phyloP scores from a whole-genome alignment of 805 yeast genomes.

The Diddensiella transvaalensis region DNA sequence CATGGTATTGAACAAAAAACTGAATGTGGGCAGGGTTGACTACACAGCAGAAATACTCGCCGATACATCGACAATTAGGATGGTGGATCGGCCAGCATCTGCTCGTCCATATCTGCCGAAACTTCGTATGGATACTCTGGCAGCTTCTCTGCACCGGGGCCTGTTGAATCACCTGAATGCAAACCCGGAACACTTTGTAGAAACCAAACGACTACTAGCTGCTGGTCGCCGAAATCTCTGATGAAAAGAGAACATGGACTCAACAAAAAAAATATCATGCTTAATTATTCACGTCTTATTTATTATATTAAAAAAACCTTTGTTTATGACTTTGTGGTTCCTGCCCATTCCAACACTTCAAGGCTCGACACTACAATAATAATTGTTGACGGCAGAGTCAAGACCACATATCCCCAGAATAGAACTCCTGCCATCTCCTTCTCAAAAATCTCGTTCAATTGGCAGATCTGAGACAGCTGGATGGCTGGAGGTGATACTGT shows the following conservation, averaged over 20 bases:
- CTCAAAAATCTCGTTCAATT: conserved; percentile 56
- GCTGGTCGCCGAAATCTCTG: too few species aligned
- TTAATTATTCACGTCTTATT: too few species aligned
- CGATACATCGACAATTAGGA: background rate
- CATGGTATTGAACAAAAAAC: background rate
- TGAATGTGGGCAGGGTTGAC: background rate
- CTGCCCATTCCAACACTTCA: conserved; percentile 54
- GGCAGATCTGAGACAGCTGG: conserved; percentile 63
- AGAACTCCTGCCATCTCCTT: conserved; percentile 62
- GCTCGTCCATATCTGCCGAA: background rate
- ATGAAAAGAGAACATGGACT: too few species aligned
- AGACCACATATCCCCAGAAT: conserved; percentile 63
- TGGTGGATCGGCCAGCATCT: background rate
- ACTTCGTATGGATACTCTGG: background rate
- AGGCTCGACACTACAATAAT: conserved; percentile 51
- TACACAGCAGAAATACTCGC: background rate
- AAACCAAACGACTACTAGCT: background rate
- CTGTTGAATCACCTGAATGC: background rate
- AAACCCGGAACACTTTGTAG: background rate
- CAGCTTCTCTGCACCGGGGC: background rate
- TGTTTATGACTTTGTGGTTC: conserved; percentile 19
- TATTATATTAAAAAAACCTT: too few species aligned
- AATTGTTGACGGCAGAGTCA: conserved; percentile 58
- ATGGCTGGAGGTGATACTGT: conserved; percentile 67
- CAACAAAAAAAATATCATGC: background rate